Evolutionary conservation across 257 asterid species (phyloP), one percentile per base, ranked within the genome.

Genomic region (Phtheirospermum japonicum): DNA sequence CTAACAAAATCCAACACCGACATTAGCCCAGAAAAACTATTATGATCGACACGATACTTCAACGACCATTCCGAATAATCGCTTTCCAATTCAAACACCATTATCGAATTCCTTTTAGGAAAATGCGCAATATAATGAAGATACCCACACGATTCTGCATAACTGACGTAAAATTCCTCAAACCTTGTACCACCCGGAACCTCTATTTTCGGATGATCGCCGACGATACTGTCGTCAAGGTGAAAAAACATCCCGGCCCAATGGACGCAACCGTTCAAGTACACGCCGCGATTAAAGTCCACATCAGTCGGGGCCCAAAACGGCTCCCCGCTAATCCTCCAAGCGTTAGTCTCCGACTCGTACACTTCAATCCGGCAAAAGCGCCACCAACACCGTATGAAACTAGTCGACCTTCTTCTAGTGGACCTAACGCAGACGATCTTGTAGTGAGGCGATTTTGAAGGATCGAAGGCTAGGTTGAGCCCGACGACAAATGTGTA

Each of bases 291-390:
- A 48, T 66, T 56, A 9, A 74, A 71, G 4, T 49, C 34, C 68
- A 71, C 8, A 13, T 49, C 51, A 0, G 17, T 37, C 3, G 80
- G 80, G 39, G 59, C 77, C 63, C 61, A 32, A 59, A 67, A 50
- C 0, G 59, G 69, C 12, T 74, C 71, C 6, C 69, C 78, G 33
- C 59, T 51, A 7, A 61, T 55, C 37, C 33, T 61, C 83, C 83
- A 78, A 10, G 59, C 39, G 19, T 30, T 1, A 0, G 67, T 61
- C 2, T 58, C 54, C 0, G 83, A 71, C 4, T 78, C 74, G 12
- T 68, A 78, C 19, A 78, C 52, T 54, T 78, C 80, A 23, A 74
- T 30, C 45, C 17, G 77, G 7, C 80, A 78, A 4, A 63, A 67
- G 26, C 71, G 65, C 71, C 62, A 50, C 72, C 65, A 40, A 7